Evolutionary conservation across 306 rosid species (phyloP), one percentile per base, ranked within the genome.

Genomic region (Medicago truncatula): DNA sequence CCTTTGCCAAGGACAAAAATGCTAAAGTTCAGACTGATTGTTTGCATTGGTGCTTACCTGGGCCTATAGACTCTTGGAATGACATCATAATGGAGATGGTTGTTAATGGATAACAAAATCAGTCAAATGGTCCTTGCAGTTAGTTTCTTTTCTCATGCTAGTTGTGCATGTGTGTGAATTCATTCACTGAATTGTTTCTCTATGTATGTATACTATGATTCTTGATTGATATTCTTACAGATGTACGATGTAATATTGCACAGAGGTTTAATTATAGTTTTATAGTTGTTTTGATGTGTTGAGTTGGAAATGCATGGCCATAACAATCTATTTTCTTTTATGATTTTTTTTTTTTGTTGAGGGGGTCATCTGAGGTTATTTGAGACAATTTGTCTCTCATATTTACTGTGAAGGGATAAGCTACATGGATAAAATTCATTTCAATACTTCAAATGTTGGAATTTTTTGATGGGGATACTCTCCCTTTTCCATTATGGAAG

Each of bases 1-100:
- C 98, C 62, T 96, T 83, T 78, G 96, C 85, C 4, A 71, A 67
- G 11, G 86, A 59, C 67, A 61, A 83, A 79, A 83, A 87, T 28
- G 89, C 83, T 11, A 80, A 82, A 67, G 87, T 90, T 40, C 97
- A 85, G 89, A 90, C 60, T 46, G 99, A 96, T 88, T 96, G 99
- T 81, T 63, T 96, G 86, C 99, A 96, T 80, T 96, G 99, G 99
- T 96, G 99, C 82, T 85, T 92, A 25, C 99, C 99, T 0, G 99
- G 99, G 38, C 98, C 99, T 17, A 92, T 96, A 23, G 98, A 96
- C 61, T 77, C 90, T 25, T 96, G 99, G 99, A 96, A 90, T 60
- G 98, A 96, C 53, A 78, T 96, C 59, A 72, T 96, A 39, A 96
- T 92, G 99, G 86, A 87, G 71, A 96, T 96, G 91, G 58, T 90